Evolutionary conservation across 2,329 filamentous ascomycete genomes (phyloP).

Genomic region (Penicillium concentricum): DNA sequence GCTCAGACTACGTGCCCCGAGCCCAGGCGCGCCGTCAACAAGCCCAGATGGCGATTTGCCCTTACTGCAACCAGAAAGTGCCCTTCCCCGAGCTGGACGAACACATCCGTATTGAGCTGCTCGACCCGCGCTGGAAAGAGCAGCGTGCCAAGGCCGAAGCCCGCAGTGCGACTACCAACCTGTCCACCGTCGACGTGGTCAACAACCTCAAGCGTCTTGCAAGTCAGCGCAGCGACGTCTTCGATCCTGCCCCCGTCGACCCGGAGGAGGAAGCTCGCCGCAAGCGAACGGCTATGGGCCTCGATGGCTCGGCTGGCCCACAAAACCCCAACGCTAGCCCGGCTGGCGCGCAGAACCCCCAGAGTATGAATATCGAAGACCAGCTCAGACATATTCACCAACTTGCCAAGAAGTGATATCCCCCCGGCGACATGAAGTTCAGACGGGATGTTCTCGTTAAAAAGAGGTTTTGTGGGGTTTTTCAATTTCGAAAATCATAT

Average conservation of each 20-base stretch:
- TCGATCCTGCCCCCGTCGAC: slow-evolving; percentile 63
- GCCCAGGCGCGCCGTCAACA: slow-evolving; percentile 71
- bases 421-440: background rate
- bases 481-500: background rate
- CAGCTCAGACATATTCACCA: slow-evolving; percentile 72
- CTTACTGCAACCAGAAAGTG: slow-evolving; percentile 89
- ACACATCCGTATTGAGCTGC: slow-evolving; percentile 90
- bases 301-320: slow-evolving; percentile 27
- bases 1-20: slow-evolving; percentile 86
- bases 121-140: slow-evolving; percentile 94
- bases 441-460: background rate
- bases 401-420: slow-evolving; percentile 45
- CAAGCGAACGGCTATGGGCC: slow-evolving; percentile 67
- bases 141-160: slow-evolving; percentile 87
- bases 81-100: slow-evolving; percentile 83
- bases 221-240: slow-evolving; percentile 82
- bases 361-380: slow-evolving; percentile 73
- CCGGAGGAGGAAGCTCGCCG: slow-evolving; percentile 73
- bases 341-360: slow-evolving; percentile 25
- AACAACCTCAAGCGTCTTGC: slow-evolving; percentile 95
- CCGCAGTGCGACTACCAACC: slow-evolving; percentile 79
- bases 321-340: slow-evolving; percentile 32
- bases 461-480: background rate
- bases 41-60: slow-evolving; percentile 67
- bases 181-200: slow-evolving; percentile 82